Percentiles rank a stretch among this genome's conserved stretches.
Evolutionary conservation across 2,329 filamentous ascomycete species (phyloP).

Genomic region (Metarhizium humberi): DNA sequence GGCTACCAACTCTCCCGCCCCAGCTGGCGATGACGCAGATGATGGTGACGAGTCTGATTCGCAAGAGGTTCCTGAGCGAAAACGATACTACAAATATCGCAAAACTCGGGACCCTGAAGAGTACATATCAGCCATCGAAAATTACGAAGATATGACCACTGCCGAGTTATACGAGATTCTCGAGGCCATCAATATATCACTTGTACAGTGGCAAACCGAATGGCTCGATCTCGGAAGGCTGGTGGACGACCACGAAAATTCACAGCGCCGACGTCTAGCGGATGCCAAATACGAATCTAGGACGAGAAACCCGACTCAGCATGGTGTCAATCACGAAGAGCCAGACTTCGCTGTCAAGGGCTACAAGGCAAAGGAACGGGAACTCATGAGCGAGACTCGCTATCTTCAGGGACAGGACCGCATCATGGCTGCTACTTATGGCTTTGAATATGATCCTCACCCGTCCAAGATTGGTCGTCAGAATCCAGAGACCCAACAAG

Average conservation of each 20-base stretch:
- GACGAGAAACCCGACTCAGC: conserved; percentile 27
- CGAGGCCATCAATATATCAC: conserved; percentile 32
- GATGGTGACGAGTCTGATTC: conserved; percentile 26
- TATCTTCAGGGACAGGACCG: conserved; percentile 45
- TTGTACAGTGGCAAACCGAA: conserved; percentile 46
- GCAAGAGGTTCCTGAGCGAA: conserved; percentile 20
- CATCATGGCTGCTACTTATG: conserved; percentile 49
- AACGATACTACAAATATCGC: conserved; percentile 33
- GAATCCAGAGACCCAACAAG: conserved; percentile 44
- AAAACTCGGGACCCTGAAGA: conserved; percentile 42
- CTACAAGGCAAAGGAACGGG: conserved; percentile 36
- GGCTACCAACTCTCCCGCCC: conserved; percentile 27
- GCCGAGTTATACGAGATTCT: conserved; percentile 36
- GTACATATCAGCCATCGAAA: conserved; percentile 37
- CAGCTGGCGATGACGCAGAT: conserved; percentile 25
- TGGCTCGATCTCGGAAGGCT: conserved; percentile 39
- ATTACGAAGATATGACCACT: conserved; percentile 38
- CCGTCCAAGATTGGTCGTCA: conserved; percentile 49
- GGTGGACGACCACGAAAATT: conserved; percentile 50
- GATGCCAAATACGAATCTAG: conserved; percentile 38
- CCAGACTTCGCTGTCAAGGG: conserved; percentile 48
- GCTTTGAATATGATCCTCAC: conserved; percentile 52
- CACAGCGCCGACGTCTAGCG: conserved; percentile 38
- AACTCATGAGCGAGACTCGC: conserved; percentile 32
- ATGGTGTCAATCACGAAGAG: conserved; percentile 34